A percentile compares a stretch with the other conserved stretches of the same genome.
These are phyloP conservation scores for Cyclanthera cordifolia DNA, from an alignment of 306 rosid genomes.

Conservation along the genomic window DNA sequence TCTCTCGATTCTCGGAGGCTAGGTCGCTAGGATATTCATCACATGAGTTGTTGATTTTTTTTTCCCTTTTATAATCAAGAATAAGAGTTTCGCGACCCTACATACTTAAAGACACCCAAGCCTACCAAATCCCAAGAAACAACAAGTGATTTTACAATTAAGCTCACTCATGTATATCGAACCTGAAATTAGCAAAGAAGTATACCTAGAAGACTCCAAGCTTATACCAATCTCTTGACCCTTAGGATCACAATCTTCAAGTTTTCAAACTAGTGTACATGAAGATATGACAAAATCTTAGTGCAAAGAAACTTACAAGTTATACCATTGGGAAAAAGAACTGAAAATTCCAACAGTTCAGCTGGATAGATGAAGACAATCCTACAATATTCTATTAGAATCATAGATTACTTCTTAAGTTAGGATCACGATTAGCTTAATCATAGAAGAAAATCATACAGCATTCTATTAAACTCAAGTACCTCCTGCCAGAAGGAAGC, in stretches of 20 bases:
- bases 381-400: not conserved
- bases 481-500: conserved; percentile 91
- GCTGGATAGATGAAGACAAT: not conserved
- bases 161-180: too few species aligned
- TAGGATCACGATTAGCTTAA: not conserved
- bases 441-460: not conserved
- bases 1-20: not conserved
- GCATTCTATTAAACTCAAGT: not conserved
- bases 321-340: not conserved
- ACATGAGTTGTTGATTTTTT: not conserved
- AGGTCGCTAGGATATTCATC: not conserved
- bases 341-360: not conserved
- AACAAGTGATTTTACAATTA: too few species aligned
- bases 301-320: not conserved
- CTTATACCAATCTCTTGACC: too few species aligned
- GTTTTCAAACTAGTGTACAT: not conserved
- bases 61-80: too few species aligned
- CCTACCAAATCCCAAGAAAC: too few species aligned
- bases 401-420: not conserved
- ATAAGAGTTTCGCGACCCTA: too few species aligned
- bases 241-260: not conserved
- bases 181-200: too few species aligned
- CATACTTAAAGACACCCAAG: too few species aligned
- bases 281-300: not conserved
- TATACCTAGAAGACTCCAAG: too few species aligned